These are phyloP conservation scores for Torulaspora microellipsoides DNA, from an alignment of 805 yeast species.

Conservation along the genomic window DNA sequence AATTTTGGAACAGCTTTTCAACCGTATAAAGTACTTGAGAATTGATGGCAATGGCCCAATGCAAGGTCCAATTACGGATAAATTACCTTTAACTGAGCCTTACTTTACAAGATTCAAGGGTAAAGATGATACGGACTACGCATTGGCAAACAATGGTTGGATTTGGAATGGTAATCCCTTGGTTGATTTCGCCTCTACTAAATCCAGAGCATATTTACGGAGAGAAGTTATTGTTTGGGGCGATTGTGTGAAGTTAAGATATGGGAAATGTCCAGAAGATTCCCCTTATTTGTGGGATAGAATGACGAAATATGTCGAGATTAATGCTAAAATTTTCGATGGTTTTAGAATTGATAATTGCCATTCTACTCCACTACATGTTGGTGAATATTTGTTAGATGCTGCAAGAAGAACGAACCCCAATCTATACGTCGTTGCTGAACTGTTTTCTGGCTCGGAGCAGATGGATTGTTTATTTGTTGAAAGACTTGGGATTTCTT, in stretches of 20 bases:
- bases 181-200: conserved; percentile 82
- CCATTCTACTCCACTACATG: conserved; percentile 94
- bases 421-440: conserved; percentile 88
- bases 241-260: conserved; percentile 89
- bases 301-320: conserved; percentile 71
- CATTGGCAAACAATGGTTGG: conserved; percentile 96
- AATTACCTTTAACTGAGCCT: conserved; percentile 70
- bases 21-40: conserved; percentile 71
- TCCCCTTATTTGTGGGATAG: conserved; percentile 87
- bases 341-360: conserved; percentile 95
- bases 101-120: conserved; percentile 72
- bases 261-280: conserved; percentile 72
- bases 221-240: conserved; percentile 97
- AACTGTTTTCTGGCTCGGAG: conserved; percentile 88
- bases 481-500: conserved; percentile 82
- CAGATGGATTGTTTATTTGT: conserved; percentile 85
- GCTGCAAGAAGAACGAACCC: conserved; percentile 83
- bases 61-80: conserved; percentile 57
- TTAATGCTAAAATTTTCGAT: conserved; percentile 68
- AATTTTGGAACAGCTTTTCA: conserved; percentile 64
- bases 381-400: conserved; percentile 83
- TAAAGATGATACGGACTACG: conserved; percentile 53
- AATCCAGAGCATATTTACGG: conserved; percentile 76
- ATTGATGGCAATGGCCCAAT: conserved; percentile 79
- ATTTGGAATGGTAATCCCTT: conserved; percentile 96